Evolutionary conservation across 192 early-diverging fungal genomes (phyloP).

Genomic region (Coemansia sp.): DNA sequence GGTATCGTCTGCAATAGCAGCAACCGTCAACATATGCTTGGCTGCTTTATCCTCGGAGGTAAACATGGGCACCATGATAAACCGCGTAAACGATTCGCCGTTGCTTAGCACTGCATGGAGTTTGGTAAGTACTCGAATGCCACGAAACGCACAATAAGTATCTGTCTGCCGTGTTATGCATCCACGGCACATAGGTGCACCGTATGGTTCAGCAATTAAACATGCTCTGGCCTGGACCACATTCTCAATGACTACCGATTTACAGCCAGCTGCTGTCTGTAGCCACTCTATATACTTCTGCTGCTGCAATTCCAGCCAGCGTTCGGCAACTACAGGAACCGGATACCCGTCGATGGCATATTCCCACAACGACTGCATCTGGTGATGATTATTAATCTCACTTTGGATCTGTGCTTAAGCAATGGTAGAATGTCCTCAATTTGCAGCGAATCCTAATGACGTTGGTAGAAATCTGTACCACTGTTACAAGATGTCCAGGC

Average conservation of each 20-base stretch:
- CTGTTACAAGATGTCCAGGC: no score
- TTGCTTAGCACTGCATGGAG: background rate
- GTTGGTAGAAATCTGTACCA: constrained; percentile 79
- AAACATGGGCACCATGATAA: constrained; percentile 14
- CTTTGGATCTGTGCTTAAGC: constrained; percentile 87
- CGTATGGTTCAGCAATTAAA: background rate
- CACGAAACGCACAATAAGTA: constrained; percentile 12
- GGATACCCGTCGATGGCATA: constrained; percentile 19
- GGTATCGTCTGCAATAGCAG: background rate
- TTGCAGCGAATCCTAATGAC: constrained; percentile 91
- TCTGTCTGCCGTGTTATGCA: constrained; percentile 20
- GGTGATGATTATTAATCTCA: constrained; percentile 69
- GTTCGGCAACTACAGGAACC: constrained; percentile 13
- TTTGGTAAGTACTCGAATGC: constrained; percentile 8
- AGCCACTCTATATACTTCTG: constrained; percentile 13
- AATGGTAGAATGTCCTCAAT: constrained; percentile 91
- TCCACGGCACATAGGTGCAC: constrained; percentile 13
- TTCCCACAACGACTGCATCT: constrained; percentile 10
- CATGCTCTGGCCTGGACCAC: background rate
- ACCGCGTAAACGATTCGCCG: background rate
- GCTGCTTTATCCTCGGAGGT: background rate
- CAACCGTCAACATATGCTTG: background rate
- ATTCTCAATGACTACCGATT: background rate
- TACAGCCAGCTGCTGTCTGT: background rate
- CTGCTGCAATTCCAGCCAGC: constrained; percentile 14